Base-by-base conservation (phyloP, 768 basidiomycete genomes). In the Boletus speciosus region DNA sequence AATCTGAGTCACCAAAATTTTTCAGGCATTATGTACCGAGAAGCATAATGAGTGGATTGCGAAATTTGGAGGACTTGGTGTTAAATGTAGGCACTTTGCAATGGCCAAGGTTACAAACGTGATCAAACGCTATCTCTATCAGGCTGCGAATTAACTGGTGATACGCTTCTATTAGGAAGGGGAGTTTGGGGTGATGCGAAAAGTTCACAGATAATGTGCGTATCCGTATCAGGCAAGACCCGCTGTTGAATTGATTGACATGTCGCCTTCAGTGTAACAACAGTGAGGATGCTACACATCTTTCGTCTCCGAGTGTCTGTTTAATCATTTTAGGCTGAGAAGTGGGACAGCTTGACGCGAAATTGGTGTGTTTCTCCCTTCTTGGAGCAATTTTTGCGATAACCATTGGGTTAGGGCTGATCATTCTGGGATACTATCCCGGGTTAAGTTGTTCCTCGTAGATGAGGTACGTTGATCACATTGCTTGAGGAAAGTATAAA, bases 131-230 rank as follows among this genome's bases (percentile, higher is more conserved):
- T 36, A 29, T 39, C 8, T 34, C 7, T 4, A 40, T 14, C 60
- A 95, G 94, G 90, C 60, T 87, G 84, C 55, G 92, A 97, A 70
- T 72, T 97, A 45, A 99, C 96, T 0, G 97, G 97, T 6, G 96
- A 98, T 64, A 96, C 93, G 6, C 80, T 84, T 5, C 70, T 78
- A 15, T 79, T 80, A 54, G 86, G 86, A 1, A 78, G 77, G 55
- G 81, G 81, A 15, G 79, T 82, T 0, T 88, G 85, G 83, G 82
- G 83, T 1, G 85, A 88, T 39, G 85, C 92, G 2, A 86, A 83
- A 63, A 78, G 79, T 53, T 84, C 93, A 2, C 78, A 83, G 14
- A 81, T 98, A 47, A 93, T 97, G 92, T 90, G 47, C 38, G 81
- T 72, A 4, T 50, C 42, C 38, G 81, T 72, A 4, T 50, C 42